Base-by-base conservation (phyloP, 257 asterid genomes). In the Mitragyna speciosa region DNA sequence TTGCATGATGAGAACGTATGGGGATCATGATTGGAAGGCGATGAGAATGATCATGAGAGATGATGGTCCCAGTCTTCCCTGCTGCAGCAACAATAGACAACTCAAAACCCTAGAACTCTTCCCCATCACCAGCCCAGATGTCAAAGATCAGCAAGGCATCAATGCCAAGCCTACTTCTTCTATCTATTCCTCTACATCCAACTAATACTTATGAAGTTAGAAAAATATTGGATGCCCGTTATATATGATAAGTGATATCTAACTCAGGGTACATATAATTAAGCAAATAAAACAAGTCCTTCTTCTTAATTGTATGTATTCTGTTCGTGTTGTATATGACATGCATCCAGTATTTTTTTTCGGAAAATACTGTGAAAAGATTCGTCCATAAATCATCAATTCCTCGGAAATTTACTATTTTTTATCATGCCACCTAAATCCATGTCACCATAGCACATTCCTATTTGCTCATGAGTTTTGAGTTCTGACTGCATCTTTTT, bases 41-140 rank as follows among this genome's bases (percentile, higher is more conserved):
- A 81, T 26, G 39, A 65, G 14, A 79, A 76, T 41, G n/a, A n/a
- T n/a, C n/a, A n/a, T n/a, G 63, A 81, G 69, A 39, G 54, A 78
- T 0, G 73, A n/a, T 79, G 87, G 86, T 15, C 88, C 90, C 77
- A 81, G 70, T 17, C 85, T 86, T 78, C 86, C 85, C 26, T 84
- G 89, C 78, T 82, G 84, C 90, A 81, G 73, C 39, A 83, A 43
- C 79, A 72, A 24, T 14, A 78, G 83, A 69, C 97, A 97, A 19
- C 88, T 88, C 51, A 75, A 89, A 89, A 93, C 98, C 89, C 93
- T 93, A 56, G 84, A 91, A 73, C 96, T 93, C 81, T 93, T 93
- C 73, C 98, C 98, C 22, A 89, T 89, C 70, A 79, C 80, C 84
- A 49, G 67, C 47, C 86, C 85, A 69, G 73, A 47, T 77, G 26